A percentile compares a stretch with the other conserved stretches of the same genome.
These are phyloP conservation scores for Colletotrichum agaves DNA, from an alignment of 2,329 filamentous ascomycete species.

Conservation along the genomic window DNA sequence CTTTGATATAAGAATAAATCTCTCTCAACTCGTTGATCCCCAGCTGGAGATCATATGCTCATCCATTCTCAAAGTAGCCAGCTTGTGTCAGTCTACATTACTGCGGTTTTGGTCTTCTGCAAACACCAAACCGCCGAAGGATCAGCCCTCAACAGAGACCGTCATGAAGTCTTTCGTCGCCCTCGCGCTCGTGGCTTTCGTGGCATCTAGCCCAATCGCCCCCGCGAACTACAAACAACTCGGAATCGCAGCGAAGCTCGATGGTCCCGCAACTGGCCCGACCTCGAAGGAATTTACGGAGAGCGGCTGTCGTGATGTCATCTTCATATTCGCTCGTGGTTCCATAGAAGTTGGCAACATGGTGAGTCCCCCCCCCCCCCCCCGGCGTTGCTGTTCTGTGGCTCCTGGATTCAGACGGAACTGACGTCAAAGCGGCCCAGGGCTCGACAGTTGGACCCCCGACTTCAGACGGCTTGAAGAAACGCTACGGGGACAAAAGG, in stretches of 20 bases:
- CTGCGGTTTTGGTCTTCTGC: not conserved
- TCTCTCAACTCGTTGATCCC: too few species aligned
- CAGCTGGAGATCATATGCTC: not conserved
- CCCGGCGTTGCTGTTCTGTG: too few species aligned
- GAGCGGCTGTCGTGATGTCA: conserved; percentile 40
- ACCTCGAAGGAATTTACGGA: conserved; percentile 11
- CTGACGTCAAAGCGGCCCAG: conserved; percentile 18
- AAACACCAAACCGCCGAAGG: not conserved
- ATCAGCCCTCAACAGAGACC: not conserved
- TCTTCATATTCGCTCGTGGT: conserved; percentile 53
- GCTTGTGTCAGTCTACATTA: too few species aligned
- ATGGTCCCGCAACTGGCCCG: not conserved
- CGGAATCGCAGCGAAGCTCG: not conserved
- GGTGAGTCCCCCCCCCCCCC: conserved; percentile 40
- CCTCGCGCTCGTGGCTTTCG: not conserved
- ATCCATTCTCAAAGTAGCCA: not conserved
- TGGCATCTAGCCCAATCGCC: not conserved
- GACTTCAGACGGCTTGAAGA: conserved; percentile 37
- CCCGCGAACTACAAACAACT: not conserved
- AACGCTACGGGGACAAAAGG: conserved; percentile 36
- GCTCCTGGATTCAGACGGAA: too few species aligned
- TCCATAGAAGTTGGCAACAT: conserved; percentile 53
- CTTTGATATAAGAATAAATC: not conserved
- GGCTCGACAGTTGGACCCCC: conserved; percentile 37
- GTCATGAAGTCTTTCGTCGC: conserved; percentile 2